A percentile compares a stretch with the other conserved stretches of the same genome.
Evolutionary conservation across 257 asterid species (phyloP).

Genomic region (Solanum ahanhuiri): DNA sequence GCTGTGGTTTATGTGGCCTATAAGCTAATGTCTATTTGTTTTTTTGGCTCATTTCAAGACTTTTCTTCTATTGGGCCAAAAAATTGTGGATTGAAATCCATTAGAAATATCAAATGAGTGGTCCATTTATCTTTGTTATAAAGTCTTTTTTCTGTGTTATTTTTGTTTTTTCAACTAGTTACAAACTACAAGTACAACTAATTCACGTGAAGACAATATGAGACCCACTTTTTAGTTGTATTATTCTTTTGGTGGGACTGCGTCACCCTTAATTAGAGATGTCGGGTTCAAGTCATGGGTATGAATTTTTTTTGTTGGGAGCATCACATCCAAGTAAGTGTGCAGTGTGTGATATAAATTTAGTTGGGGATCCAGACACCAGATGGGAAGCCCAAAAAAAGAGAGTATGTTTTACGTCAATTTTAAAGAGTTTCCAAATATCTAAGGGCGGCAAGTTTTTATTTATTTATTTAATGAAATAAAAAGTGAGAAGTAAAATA

Average conservation of each 20-base stretch:
- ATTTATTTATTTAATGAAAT: background rate
- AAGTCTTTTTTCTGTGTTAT: background rate
- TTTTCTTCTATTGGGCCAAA: background rate
- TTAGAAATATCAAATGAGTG: background rate
- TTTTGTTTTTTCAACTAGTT: background rate
- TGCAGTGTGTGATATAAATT: background rate
- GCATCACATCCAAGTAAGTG: too few relatives aligned
- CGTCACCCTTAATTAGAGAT: background rate
- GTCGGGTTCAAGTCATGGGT: too few relatives aligned
- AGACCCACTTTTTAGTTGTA: background rate
- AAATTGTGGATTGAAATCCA: background rate
- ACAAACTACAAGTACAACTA: background rate
- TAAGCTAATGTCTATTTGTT: background rate
- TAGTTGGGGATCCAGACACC: background rate
- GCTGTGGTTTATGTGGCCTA: background rate
- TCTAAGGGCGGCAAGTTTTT: background rate
- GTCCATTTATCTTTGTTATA: background rate
- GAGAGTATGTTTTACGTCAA: background rate
- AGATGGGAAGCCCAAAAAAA: too few relatives aligned
- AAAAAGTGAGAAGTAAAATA: background rate
- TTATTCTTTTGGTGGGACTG: background rate
- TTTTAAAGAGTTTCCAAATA: background rate
- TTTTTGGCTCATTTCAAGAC: background rate
- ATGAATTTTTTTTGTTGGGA: too few relatives aligned
- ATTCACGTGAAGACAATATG: background rate